phyloP scores from a whole-genome alignment of 371 early-diverging fungal genomes.

The Mucor indicus region DNA sequence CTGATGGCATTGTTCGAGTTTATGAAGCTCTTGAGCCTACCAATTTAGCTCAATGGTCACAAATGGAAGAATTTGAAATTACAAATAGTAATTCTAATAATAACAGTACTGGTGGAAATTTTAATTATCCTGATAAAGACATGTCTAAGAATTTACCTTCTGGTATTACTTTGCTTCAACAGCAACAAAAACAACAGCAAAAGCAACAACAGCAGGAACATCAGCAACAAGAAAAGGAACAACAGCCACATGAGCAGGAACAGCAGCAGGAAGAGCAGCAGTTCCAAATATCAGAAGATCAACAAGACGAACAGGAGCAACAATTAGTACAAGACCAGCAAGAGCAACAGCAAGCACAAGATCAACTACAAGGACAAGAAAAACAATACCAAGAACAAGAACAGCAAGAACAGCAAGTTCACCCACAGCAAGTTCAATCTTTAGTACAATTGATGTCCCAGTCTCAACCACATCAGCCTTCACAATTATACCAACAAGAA shows the following conservation, averaged over 20 bases:
- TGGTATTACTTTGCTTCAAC: conserved; percentile 5
- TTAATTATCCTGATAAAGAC: too few species aligned
- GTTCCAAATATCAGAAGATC: too few species aligned
- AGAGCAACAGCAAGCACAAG: too few species aligned
- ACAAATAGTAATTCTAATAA: conserved; percentile 1
- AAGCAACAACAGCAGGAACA: neutral
- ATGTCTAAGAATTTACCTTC: neutral
- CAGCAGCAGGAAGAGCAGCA: conserved; percentile 7
- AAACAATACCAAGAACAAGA: too few species aligned
- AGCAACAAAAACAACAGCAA: neutral
- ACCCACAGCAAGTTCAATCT: too few species aligned
- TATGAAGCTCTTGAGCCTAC: conserved; percentile 88
- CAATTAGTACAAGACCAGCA: neutral
- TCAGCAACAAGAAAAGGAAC: conserved; percentile 4
- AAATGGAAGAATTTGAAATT: conserved; percentile 68
- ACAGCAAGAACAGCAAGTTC: too few species aligned
- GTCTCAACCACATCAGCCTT: neutral
- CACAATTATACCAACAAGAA: conserved; percentile 1
- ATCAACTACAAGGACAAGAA: too few species aligned
- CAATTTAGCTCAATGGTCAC: conserved; percentile 79
- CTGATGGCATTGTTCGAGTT: conserved; percentile 87
- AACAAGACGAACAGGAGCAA: neutral
- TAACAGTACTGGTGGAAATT: neutral
- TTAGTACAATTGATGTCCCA: too few species aligned
- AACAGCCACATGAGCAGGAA: neutral